These are phyloP conservation scores for Monosporascus sp. DNA, from an alignment of 2,329 filamentous ascomycete species.

Conservation along the genomic window DNA sequence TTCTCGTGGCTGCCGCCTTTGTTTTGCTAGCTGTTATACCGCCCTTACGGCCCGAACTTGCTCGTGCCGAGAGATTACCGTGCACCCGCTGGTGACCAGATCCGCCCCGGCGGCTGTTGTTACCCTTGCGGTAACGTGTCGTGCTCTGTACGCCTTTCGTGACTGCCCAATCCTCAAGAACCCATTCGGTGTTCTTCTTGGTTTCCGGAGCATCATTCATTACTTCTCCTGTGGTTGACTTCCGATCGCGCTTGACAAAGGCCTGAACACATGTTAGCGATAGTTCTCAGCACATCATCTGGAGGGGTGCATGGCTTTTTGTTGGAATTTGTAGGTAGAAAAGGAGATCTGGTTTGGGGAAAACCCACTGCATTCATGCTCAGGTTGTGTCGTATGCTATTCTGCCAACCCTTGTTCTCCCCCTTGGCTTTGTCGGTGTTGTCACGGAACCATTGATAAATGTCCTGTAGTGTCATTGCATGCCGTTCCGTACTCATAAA, in stretches of 20 bases:
- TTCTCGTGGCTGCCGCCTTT: slow-evolving; percentile 13
- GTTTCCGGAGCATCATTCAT: slow-evolving; percentile 40
- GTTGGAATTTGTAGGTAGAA: too few species aligned
- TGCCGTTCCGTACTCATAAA: slow-evolving; percentile 62
- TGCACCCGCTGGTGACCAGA: slow-evolving; percentile 2
- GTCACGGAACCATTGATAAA: slow-evolving; percentile 84
- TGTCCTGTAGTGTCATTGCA: slow-evolving; percentile 75
- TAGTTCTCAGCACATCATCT: neutral
- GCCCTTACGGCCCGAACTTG: slow-evolving; percentile 23
- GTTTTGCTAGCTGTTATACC: slow-evolving; percentile 20
- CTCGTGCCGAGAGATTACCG: slow-evolving; percentile 14
- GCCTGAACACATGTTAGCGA: slow-evolving; percentile 17
- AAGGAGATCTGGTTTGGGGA: neutral
- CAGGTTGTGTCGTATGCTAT: slow-evolving; percentile 91
- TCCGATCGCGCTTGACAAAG: slow-evolving; percentile 40
- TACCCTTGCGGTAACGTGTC: slow-evolving; percentile 65
- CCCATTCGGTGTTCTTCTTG: slow-evolving; percentile 73
- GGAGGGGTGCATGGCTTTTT: too few species aligned
- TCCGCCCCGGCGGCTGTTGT: slow-evolving; percentile 24
- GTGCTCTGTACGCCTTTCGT: slow-evolving; percentile 76
- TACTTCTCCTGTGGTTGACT: slow-evolving; percentile 32
- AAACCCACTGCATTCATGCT: slow-evolving; percentile 85
- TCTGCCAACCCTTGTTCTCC: slow-evolving; percentile 77
- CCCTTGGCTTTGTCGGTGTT: slow-evolving; percentile 72
- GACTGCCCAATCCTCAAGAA: slow-evolving; percentile 65